Evolutionary conservation across 495 filamentous ascomycete genomes (phyloP).

Genomic region (Talaromyces thailandensis): DNA sequence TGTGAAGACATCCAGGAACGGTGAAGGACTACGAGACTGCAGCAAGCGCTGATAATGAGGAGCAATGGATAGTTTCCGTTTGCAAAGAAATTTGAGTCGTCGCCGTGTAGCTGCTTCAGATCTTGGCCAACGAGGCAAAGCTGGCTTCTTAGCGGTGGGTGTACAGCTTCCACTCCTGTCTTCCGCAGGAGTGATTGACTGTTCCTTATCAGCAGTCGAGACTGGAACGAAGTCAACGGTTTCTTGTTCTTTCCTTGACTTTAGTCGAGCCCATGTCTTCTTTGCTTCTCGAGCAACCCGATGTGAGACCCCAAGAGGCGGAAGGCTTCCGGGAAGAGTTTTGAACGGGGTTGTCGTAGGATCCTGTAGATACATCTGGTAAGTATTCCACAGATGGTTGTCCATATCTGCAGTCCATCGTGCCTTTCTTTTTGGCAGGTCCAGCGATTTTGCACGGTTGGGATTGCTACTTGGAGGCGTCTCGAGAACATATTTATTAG

Average conservation of each 20-base stretch:
- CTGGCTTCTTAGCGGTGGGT: conserved; percentile 30
- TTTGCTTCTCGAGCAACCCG: conserved; percentile 81
- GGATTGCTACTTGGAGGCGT: conserved; percentile 19
- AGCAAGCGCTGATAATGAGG: conserved; percentile 63
- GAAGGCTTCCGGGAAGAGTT: conserved; percentile 74
- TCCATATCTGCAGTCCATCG: conserved; percentile 85
- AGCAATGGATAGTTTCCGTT: conserved; percentile 58
- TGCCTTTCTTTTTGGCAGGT: conserved; percentile 11
- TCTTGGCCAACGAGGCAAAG: conserved; percentile 60
- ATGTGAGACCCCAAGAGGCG: conserved; percentile 81
- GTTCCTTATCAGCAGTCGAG: background rate
- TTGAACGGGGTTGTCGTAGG: conserved; percentile 92
- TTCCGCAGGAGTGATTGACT: conserved; percentile 22
- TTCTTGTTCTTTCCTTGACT: background rate
- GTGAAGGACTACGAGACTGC: conserved; percentile 64
- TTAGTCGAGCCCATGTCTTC: conserved; percentile 57
- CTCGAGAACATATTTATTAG: conserved; percentile 25
- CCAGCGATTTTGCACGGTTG: conserved; percentile 9
- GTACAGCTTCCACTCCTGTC: conserved; percentile 56
- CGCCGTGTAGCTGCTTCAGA: conserved; percentile 71
- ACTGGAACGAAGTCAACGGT: background rate
- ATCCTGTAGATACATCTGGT: conserved; percentile 78
- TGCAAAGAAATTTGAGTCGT: conserved; percentile 77
- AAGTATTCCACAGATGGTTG: conserved; percentile 87
- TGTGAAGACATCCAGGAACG: conserved; percentile 49